Percentiles rank a stretch among this genome's conserved stretches.
These are phyloP conservation scores for Oryza nivara DNA, from an alignment of 176 grass and related monocot genomes.

Conservation along the genomic window DNA sequence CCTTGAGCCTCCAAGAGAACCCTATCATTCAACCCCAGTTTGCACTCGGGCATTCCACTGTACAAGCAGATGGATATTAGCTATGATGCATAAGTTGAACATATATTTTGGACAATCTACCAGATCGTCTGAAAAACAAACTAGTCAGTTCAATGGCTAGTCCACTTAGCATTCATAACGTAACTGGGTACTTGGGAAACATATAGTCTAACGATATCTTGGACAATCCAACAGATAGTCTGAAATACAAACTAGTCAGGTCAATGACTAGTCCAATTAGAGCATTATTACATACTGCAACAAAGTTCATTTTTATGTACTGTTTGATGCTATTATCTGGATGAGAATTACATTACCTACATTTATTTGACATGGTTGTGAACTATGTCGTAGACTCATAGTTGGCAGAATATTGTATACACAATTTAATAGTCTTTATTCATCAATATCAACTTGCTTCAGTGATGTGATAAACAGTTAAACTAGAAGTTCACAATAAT, in stretches of 20 bases:
- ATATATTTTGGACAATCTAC: neutral
- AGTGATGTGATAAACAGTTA: neutral
- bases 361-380: neutral
- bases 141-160: neutral
- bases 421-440: conserved; percentile 13
- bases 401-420: conserved; percentile 1
- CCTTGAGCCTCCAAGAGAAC: conserved; percentile 99
- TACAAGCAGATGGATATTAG: conserved; percentile 16
- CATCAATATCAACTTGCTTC: neutral
- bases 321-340: neutral
- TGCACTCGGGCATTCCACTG: conserved; percentile 99
- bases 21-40: conserved; percentile 93
- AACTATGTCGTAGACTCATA: neutral
- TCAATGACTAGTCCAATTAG: neutral
- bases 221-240: no score
- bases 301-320: neutral
- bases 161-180: neutral
- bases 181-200: no score
- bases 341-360: neutral
- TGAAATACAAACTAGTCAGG: no score
- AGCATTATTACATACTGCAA: neutral
- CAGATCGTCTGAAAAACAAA: neutral
- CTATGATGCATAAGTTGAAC: neutral
- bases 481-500: neutral
- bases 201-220: no score